phyloP scores from a whole-genome alignment of 495 filamentous ascomycete genomes.

The Penicillium longicatenatum region DNA sequence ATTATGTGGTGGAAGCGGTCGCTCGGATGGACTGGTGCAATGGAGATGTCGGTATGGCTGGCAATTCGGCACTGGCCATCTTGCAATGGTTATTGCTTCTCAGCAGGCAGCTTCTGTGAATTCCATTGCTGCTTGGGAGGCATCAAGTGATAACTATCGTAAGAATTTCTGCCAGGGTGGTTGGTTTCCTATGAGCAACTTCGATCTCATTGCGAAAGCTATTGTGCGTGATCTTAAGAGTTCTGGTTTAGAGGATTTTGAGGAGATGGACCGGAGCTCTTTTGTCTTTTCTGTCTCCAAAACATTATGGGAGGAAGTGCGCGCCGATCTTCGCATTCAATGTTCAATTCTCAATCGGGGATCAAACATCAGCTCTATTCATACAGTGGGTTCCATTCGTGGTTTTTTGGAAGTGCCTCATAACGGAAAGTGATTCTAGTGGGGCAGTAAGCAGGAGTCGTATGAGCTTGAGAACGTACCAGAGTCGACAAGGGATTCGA shows the following conservation, averaged over 20 bases:
- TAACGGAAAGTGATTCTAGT: conserved; percentile 28
- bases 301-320: conserved; percentile 33
- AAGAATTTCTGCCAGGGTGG: conserved; percentile 40
- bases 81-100: conserved; percentile 44
- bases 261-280: conserved; percentile 31
- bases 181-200: conserved; percentile 17
- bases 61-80: conserved; percentile 42
- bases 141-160: conserved; percentile 43
- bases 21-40: conserved; percentile 46
- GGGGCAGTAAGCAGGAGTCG: conserved; percentile 42
- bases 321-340: conserved; percentile 20
- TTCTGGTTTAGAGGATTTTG: conserved; percentile 34
- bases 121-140: conserved; percentile 51
- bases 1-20: conserved; percentile 46
- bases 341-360: conserved; percentile 28
- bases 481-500: conserved; percentile 26
- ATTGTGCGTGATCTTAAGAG: conserved; percentile 24
- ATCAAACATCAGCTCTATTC: conserved; percentile 32
- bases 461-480: conserved; percentile 35
- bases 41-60: conserved; percentile 46
- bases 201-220: conserved; percentile 30
- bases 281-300: conserved; percentile 19
- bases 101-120: conserved; percentile 42
- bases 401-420: conserved; percentile 29
- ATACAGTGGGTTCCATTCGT: conserved; percentile 38